A percentile compares a stretch with the other conserved stretches of the same genome.
Evolutionary conservation across 768 basidiomycete genomes (phyloP).

Genomic region (Lenzites betulinus): DNA sequence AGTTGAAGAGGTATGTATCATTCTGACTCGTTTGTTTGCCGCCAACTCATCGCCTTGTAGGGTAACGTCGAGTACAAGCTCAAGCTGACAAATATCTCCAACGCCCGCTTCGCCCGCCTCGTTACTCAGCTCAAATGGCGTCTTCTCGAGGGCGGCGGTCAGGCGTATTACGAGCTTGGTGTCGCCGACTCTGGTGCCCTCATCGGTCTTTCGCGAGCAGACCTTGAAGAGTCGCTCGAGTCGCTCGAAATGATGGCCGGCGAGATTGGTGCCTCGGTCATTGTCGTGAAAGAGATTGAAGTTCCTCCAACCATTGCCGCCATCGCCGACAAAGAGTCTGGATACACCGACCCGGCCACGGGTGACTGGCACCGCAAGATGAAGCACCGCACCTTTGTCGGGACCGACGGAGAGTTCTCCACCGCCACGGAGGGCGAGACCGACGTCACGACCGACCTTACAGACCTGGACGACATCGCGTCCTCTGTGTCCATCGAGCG

Average conservation of each 20-base stretch:
- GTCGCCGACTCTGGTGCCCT: conserved; percentile 89
- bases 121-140: conserved; percentile 98
- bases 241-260: conserved; percentile 94
- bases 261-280: conserved; percentile 90
- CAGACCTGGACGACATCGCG: conserved; percentile 39
- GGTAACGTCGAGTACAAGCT: conserved; percentile 96
- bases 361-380: conserved; percentile 38
- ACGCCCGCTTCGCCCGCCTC: conserved; percentile 75
- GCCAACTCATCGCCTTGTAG: conserved; percentile 32
- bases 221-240: conserved; percentile 80
- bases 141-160: conserved; percentile 55
- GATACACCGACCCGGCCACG: conserved; percentile 37
- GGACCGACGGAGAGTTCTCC: not conserved
- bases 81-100: conserved; percentile 78
- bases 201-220: conserved; percentile 70
- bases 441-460: conserved; percentile 39
- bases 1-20: conserved; percentile 53
- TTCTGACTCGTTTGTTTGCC: not conserved
- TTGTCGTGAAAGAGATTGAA: conserved; percentile 87
- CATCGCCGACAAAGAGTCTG: conserved; percentile 37
- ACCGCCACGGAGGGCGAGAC: conserved; percentile 43
- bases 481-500: conserved; percentile 11
- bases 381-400: conserved; percentile 15
- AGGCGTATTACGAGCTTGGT: conserved; percentile 55
- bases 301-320: conserved; percentile 56